Conservation (phyloP, 1,284 basidiomycete genomes). For the Termitomyces sp. region DNA sequence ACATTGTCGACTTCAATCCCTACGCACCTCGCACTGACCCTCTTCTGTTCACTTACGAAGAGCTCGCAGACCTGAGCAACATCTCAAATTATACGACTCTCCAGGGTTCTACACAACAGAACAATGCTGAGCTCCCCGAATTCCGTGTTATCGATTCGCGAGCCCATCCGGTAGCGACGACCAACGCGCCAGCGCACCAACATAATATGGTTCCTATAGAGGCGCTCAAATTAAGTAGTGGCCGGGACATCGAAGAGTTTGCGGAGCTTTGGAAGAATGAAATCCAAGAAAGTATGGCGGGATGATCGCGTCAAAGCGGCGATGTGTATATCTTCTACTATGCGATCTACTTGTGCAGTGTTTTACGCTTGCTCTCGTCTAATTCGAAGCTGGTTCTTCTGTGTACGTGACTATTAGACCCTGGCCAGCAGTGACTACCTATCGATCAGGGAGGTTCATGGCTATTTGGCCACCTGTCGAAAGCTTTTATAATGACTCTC, state of each 20-base stretch:
- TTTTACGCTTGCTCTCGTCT: background rate
- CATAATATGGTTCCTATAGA: slow-evolving; percentile 94
- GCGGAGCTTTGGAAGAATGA: slow-evolving; percentile 60
- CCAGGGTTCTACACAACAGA: background rate
- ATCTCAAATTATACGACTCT: slow-evolving; percentile 7
- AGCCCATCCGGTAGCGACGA: slow-evolving; percentile 59
- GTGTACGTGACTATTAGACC: background rate
- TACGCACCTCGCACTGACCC: slow-evolving; percentile 83
- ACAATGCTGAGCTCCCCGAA: slow-evolving; percentile 32
- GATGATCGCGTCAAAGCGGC: background rate
- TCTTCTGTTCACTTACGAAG: slow-evolving; percentile 81
- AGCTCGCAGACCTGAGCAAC: slow-evolving; percentile 50
- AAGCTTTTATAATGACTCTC: background rate
- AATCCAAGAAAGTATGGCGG: slow-evolving; percentile 38
- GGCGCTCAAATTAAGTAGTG: slow-evolving; percentile 73
- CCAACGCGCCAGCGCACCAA: slow-evolving; percentile 70
- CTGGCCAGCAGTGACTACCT: background rate
- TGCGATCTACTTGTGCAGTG: background rate
- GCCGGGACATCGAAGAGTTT: slow-evolving; percentile 71
- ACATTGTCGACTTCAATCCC: slow-evolving; percentile 89
- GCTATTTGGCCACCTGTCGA: no score
- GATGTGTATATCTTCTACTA: background rate
- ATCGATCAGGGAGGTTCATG: background rate
- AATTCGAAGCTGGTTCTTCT: background rate
- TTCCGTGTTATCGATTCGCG: slow-evolving; percentile 72